Evolutionary conservation across 495 filamentous ascomycete genomes (phyloP).

Genomic region (Neurospora africana): DNA sequence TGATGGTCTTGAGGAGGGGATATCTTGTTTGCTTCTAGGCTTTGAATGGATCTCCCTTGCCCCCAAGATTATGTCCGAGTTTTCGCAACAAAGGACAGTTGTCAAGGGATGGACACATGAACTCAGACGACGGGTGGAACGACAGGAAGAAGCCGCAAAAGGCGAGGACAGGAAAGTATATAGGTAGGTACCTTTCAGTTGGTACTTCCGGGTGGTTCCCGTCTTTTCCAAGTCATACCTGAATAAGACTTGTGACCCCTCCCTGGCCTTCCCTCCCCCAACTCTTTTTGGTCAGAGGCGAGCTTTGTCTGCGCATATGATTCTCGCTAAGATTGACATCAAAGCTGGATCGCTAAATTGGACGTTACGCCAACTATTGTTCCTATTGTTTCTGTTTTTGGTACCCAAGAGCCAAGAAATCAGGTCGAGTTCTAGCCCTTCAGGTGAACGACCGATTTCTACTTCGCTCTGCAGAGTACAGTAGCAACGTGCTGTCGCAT

Average conservation of each 20-base stretch:
- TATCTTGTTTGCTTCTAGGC: not conserved
- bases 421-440: not conserved
- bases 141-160: not conserved
- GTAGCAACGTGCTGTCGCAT: not conserved
- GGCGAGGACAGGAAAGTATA: not conserved
- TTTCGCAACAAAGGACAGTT: not conserved
- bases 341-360: not conserved
- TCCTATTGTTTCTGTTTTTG: not conserved
- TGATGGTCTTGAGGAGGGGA: not conserved
- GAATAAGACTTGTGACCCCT: not conserved
- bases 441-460: not conserved
- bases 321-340: not conserved
- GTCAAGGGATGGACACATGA: not conserved
- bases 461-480: not conserved
- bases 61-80: not conserved
- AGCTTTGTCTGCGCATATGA: not conserved
- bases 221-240: not conserved
- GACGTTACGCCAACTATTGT: not conserved
- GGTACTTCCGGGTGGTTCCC: not conserved
- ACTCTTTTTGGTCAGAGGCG: not conserved
- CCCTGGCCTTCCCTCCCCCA: not conserved
- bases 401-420: not conserved
- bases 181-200: not conserved
- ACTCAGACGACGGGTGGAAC: not conserved
- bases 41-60: not conserved